These are phyloP conservation scores for Lipomyces kockii DNA, from an alignment of 805 yeast genomes.

Conservation along the genomic window DNA sequence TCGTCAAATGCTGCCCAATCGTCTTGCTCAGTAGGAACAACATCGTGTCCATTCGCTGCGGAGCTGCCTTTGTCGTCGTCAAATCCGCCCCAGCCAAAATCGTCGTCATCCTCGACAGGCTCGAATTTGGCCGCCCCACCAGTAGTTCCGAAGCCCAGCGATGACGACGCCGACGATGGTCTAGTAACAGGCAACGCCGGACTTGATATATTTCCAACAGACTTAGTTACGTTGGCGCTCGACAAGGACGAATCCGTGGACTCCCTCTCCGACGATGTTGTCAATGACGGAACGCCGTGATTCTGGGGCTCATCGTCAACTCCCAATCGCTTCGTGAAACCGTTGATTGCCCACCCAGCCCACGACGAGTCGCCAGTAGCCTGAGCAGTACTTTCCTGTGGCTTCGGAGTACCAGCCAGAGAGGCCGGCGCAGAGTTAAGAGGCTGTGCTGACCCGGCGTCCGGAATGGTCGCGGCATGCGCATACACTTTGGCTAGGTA, in stretches of 20 bases:
- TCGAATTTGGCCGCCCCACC: conserved; percentile 22
- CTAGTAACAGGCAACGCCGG: conserved; percentile 14
- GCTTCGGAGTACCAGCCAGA: conserved; percentile 21
- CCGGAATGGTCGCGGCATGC: conserved; percentile 47
- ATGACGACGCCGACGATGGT: conserved; percentile 28
- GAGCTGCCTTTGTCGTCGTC: conserved; percentile 28
- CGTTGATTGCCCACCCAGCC: conserved; percentile 35
- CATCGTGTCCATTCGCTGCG: conserved; percentile 17
- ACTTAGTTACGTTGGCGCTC: neutral
- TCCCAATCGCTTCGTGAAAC: conserved; percentile 29
- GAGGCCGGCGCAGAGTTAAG: conserved; percentile 28
- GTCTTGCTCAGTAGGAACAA: conserved; percentile 12
- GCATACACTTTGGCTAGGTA: conserved; percentile 60
- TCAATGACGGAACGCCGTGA: conserved; percentile 17
- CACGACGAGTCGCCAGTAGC: conserved; percentile 23
- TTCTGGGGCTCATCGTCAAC: conserved; percentile 22
- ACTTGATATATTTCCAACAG: neutral
- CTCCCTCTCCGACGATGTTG: conserved; percentile 8
- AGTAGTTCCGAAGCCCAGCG: conserved; percentile 25
- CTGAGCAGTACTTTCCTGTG: conserved; percentile 2
- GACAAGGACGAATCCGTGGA: conserved; percentile 17
- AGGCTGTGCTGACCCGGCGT: conserved; percentile 23
- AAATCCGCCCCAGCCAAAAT: conserved; percentile 44
- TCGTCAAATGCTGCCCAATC: conserved; percentile 31
- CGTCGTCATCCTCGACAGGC: conserved; percentile 41